Percentiles rank a stretch among this genome's conserved stretches.
phyloP scores from a whole-genome alignment of 192 early-diverging fungal genomes.

The Coemansia sp. region DNA sequence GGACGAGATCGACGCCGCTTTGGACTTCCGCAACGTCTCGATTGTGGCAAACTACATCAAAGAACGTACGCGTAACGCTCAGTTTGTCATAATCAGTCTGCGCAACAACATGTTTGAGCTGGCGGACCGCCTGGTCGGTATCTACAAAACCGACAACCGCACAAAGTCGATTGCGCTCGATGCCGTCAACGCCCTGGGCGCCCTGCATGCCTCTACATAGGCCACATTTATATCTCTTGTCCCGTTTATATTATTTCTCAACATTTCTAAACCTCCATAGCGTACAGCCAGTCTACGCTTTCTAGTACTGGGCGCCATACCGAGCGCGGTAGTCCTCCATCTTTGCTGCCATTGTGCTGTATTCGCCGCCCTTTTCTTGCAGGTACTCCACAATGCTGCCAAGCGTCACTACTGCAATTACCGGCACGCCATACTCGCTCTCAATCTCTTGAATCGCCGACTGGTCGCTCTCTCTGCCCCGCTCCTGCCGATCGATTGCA shows the following conservation, averaged over 20 bases:
- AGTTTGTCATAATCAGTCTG: slow-evolving; percentile 98
- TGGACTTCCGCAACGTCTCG: slow-evolving; percentile 98
- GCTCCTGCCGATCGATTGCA: slow-evolving; percentile 91
- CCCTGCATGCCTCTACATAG: slow-evolving; percentile 11
- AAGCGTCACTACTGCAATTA: slow-evolving; percentile 84
- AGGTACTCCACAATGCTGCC: slow-evolving; percentile 87
- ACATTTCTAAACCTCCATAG: no score
- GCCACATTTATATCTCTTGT: neutral
- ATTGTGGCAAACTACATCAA: slow-evolving; percentile 99
- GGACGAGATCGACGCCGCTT: slow-evolving; percentile 99
- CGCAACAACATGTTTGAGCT: slow-evolving; percentile 99
- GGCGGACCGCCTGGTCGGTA: slow-evolving; percentile 95
- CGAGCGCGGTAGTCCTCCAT: slow-evolving; percentile 80
- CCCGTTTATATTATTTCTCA: no score
- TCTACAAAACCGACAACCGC: slow-evolving; percentile 94
- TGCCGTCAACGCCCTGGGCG: slow-evolving; percentile 33
- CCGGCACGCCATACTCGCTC: slow-evolving; percentile 72
- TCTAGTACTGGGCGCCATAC: slow-evolving; percentile 71
- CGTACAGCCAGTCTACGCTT: no score
- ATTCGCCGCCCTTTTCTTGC: slow-evolving; percentile 56
- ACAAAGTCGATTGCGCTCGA: slow-evolving; percentile 69
- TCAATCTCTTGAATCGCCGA: slow-evolving; percentile 95
- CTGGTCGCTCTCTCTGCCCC: slow-evolving; percentile 62
- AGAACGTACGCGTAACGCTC: slow-evolving; percentile 93
- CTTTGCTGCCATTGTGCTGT: slow-evolving; percentile 56